Conservation (phyloP, 129 eudicot species). For the Pulicaria dysenterica region DNA sequence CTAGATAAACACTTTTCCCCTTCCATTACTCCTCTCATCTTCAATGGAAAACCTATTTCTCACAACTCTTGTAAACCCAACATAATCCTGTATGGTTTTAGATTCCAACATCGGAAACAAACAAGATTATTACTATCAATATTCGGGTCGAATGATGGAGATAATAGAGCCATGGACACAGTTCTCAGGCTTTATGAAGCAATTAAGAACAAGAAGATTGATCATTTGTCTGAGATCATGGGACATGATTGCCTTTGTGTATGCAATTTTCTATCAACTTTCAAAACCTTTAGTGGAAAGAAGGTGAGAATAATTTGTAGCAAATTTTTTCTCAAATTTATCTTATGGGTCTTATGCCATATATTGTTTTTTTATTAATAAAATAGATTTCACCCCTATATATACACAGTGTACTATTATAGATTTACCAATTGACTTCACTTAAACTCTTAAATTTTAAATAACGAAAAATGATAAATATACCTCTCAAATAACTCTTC, state of each 20-base stretch:
- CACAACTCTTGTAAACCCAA: background rate
- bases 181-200: conserved; percentile 68
- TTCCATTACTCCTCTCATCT: conserved; percentile 19
- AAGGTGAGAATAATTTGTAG: conserved; percentile 37
- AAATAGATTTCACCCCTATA: no score
- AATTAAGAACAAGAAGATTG: conserved; percentile 45
- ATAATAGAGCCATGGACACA: conserved; percentile 50
- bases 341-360: background rate
- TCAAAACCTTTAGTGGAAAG: conserved; percentile 61
- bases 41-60: conserved; percentile 3
- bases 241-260: conserved; percentile 74
- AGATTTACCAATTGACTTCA: no score
- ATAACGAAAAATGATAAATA: no score
- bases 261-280: conserved; percentile 49
- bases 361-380: no score
- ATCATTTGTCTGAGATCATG: conserved; percentile 61
- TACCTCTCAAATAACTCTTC: no score
- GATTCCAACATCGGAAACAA: background rate
- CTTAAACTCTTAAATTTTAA: no score
- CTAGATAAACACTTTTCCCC: background rate
- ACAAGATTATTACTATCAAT: background rate
- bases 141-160: conserved; percentile 39
- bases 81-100: background rate
- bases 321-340: no score
- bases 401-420: no score